phyloP scores from a whole-genome alignment of 805 yeast genomes.

The Sugiyamaella marilandica region DNA sequence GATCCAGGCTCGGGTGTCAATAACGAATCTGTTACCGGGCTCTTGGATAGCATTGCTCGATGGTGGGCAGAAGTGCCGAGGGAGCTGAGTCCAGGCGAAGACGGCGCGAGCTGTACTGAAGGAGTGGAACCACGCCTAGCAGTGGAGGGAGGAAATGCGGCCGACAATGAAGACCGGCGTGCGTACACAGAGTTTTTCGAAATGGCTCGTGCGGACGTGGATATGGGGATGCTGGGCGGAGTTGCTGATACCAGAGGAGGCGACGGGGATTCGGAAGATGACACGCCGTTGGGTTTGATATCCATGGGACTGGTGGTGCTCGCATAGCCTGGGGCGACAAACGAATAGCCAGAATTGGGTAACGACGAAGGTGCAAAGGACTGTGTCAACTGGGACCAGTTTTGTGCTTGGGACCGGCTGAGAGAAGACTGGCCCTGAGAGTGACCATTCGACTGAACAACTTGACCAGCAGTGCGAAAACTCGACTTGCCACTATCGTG shows the following conservation, averaged over 20 bases:
- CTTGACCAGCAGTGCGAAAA: not conserved
- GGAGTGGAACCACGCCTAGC: slow-evolving; percentile 18
- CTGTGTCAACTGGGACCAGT: not conserved
- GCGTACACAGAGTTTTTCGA: slow-evolving; percentile 7
- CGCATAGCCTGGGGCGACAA: not conserved
- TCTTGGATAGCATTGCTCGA: slow-evolving; percentile 12
- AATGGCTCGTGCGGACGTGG: slow-evolving; percentile 17
- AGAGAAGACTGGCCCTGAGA: not conserved
- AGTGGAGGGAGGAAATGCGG: slow-evolving; percentile 15
- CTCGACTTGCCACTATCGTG: not conserved
- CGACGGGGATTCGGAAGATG: slow-evolving; percentile 10
- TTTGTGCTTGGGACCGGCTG: too few species aligned
- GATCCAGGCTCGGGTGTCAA: slow-evolving; percentile 7
- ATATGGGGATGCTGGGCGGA: slow-evolving; percentile 14
- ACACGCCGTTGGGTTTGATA: not conserved
- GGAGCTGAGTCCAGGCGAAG: slow-evolving; percentile 6
- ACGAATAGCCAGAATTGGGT: not conserved
- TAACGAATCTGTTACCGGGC: slow-evolving; percentile 19
- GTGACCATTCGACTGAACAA: not conserved
- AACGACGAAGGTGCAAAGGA: not conserved
- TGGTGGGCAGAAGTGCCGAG: slow-evolving; percentile 2
- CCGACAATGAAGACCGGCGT: slow-evolving; percentile 16
- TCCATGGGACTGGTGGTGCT: not conserved
- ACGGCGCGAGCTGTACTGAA: slow-evolving; percentile 1
- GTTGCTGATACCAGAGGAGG: slow-evolving; percentile 2